Evolutionary conservation across 2,329 filamentous ascomycete genomes (phyloP).

Genomic region (Trichoderma sp.): DNA sequence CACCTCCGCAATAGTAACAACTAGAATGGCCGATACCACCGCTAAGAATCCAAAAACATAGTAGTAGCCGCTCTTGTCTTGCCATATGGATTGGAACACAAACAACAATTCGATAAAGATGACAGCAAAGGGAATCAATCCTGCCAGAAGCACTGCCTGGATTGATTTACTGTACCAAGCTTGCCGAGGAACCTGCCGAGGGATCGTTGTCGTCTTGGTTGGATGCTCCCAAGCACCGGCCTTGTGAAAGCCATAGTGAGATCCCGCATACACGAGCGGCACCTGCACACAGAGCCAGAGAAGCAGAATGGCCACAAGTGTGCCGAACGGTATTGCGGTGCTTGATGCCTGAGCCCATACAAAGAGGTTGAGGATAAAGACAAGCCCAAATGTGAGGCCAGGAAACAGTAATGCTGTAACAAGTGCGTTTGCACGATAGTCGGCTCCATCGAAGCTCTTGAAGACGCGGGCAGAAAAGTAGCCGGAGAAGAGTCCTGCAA

Average conservation of each 20-base stretch:
- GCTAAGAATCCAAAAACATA: conserved; percentile 86
- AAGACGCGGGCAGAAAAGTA: conserved; percentile 84
- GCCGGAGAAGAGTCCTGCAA: conserved; percentile 79
- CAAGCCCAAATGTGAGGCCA: conserved; percentile 68
- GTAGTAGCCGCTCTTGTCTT: conserved; percentile 88
- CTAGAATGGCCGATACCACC: conserved; percentile 67
- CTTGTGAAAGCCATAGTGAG: conserved; percentile 70
- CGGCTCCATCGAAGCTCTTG: conserved; percentile 74
- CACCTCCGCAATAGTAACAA: conserved; percentile 77
- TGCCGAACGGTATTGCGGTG: conserved; percentile 81
- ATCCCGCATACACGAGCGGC: conserved; percentile 77
- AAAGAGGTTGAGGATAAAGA: conserved; percentile 82
- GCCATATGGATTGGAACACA: conserved; percentile 83
- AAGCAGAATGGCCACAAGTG: conserved; percentile 66
- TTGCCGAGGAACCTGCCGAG: conserved; percentile 71
- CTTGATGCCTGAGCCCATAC: conserved; percentile 88
- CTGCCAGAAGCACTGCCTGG: conserved; percentile 66
- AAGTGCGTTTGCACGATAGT: conserved; percentile 73
- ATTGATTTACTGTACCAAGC: conserved; percentile 69
- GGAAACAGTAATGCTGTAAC: conserved; percentile 77
- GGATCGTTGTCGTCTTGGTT: conserved; percentile 68
- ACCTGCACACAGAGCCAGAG: conserved; percentile 86
- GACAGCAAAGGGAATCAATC: conserved; percentile 79
- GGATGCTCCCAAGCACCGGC: conserved; percentile 74
- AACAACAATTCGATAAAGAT: conserved; percentile 86